Evolutionary conservation across 2,329 filamentous ascomycete species (phyloP).

Genomic region (Nigrograna mackinnonii): DNA sequence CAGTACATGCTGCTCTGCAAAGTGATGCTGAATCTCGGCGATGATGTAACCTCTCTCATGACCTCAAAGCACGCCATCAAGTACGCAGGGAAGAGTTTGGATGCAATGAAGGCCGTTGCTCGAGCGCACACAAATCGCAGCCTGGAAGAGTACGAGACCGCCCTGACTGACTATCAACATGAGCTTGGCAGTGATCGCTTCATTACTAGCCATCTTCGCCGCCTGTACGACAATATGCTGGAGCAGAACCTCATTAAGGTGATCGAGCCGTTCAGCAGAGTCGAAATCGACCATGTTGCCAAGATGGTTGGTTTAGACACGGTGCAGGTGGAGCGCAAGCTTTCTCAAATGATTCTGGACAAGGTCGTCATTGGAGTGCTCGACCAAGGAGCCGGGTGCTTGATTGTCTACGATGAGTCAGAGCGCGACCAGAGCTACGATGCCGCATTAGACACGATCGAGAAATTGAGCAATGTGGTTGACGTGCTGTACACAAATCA

Average conservation of each 20-base stretch:
- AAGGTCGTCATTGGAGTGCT: slow-evolving; percentile 98
- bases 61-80: slow-evolving; percentile 94
- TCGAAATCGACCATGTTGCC: slow-evolving; percentile 95
- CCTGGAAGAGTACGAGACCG: slow-evolving; percentile 94
- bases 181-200: slow-evolving; percentile 94
- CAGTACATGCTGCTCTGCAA: slow-evolving; percentile 99
- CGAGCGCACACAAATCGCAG: slow-evolving; percentile 94
- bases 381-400: slow-evolving; percentile 94
- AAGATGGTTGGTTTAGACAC: slow-evolving; percentile 97
- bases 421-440: slow-evolving; percentile 93
- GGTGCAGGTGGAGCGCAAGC: slow-evolving; percentile 94
- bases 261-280: slow-evolving; percentile 96
- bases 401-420: slow-evolving; percentile 96
- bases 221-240: slow-evolving; percentile 96
- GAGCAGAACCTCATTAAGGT: slow-evolving; percentile 99
- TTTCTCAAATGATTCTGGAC: slow-evolving; percentile 99
- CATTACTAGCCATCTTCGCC: slow-evolving; percentile 93
- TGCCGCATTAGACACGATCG: slow-evolving; percentile 89
- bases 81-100: slow-evolving; percentile 92
- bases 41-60: slow-evolving; percentile 95
- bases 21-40: slow-evolving; percentile 96
- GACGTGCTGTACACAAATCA: slow-evolving; percentile 98
- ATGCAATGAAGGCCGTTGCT: slow-evolving; percentile 99
- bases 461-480: slow-evolving; percentile 95
- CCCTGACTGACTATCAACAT: slow-evolving; percentile 85